Conservation (phyloP, 345 rosid genomes). For the Viola odorata region DNA sequence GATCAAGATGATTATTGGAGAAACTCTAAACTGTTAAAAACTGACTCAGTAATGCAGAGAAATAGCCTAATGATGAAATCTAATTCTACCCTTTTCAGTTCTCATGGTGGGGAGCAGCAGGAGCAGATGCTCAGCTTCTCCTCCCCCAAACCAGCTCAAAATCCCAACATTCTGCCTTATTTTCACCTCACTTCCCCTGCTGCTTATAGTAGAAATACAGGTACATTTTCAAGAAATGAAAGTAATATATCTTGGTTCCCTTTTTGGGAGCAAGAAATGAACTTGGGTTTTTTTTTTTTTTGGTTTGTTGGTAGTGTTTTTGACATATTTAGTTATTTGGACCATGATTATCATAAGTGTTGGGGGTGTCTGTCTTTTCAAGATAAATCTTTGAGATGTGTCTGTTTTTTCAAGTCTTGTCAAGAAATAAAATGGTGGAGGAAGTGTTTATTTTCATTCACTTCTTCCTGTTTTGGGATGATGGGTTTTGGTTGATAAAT, state of each 20-base stretch:
- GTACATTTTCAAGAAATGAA: constrained; percentile 19
- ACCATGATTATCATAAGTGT: constrained; percentile 13
- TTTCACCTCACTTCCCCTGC: constrained; percentile 42
- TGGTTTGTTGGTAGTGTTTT: not conserved
- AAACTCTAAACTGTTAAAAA: constrained; percentile 43
- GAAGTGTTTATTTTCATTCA: not conserved
- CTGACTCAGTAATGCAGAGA: constrained; percentile 36
- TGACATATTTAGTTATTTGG: constrained; percentile 5
- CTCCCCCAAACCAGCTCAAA: constrained; percentile 37
- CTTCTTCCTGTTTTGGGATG: constrained; percentile 21
- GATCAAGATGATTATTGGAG: constrained; percentile 42
- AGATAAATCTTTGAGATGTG: constrained; percentile 9
- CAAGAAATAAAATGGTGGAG: constrained; percentile 14
- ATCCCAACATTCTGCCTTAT: constrained; percentile 30
- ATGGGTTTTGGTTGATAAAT: constrained; percentile 10
- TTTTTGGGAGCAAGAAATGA: not conserved
- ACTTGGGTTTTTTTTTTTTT: not conserved
- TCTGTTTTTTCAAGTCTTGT: constrained; percentile 31
- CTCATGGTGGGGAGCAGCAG: constrained; percentile 25
- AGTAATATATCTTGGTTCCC: constrained; percentile 10
- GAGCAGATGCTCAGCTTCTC: constrained; percentile 63
- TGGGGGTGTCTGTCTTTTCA: constrained; percentile 31
- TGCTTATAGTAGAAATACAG: constrained; percentile 33
- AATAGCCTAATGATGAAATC: constrained; percentile 30
- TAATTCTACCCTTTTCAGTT: constrained; percentile 27